Evolutionary conservation across 2,329 filamentous ascomycete species (phyloP).

Genomic region (Anthostomella pinea): DNA sequence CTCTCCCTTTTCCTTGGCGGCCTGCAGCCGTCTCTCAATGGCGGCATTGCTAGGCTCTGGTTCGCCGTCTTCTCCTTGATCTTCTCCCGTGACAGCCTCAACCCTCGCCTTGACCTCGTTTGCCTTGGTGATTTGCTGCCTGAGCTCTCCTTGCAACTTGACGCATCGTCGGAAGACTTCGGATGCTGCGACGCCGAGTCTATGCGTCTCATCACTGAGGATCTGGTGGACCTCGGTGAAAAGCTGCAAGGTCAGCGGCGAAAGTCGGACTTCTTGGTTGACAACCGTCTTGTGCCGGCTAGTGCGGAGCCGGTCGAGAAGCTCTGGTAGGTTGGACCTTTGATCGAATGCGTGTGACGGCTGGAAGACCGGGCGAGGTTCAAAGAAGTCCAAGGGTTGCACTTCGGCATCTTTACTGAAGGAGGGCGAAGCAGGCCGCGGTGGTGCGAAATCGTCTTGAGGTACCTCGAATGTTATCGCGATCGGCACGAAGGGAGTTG

Average conservation of each 20-base stretch:
- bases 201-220: conserved; percentile 66
- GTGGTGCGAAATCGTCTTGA: conserved; percentile 47
- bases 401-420: conserved; percentile 43
- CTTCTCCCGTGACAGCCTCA: conserved; percentile 62
- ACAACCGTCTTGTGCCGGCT: conserved; percentile 59
- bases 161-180: conserved; percentile 72
- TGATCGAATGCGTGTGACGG: conserved; percentile 59
- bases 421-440: conserved; percentile 42
- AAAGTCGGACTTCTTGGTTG: conserved; percentile 66
- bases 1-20: conserved; percentile 45
- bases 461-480: conserved; percentile 59
- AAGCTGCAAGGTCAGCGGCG: conserved; percentile 66
- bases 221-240: conserved; percentile 72
- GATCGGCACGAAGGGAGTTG: conserved; percentile 56
- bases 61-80: conserved; percentile 48
- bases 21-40: conserved; percentile 53
- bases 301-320: conserved; percentile 56
- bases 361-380: conserved; percentile 65
- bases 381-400: conserved; percentile 52
- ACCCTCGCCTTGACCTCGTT: conserved; percentile 64
- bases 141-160: conserved; percentile 64
- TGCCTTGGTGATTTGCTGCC: conserved; percentile 63
- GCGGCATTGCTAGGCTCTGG: conserved; percentile 53
- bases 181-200: conserved; percentile 65
- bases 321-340: conserved; percentile 51